These are phyloP conservation scores for Sideroxylon spinosum DNA, from an alignment of 179 eudicot species.

Conservation along the genomic window DNA sequence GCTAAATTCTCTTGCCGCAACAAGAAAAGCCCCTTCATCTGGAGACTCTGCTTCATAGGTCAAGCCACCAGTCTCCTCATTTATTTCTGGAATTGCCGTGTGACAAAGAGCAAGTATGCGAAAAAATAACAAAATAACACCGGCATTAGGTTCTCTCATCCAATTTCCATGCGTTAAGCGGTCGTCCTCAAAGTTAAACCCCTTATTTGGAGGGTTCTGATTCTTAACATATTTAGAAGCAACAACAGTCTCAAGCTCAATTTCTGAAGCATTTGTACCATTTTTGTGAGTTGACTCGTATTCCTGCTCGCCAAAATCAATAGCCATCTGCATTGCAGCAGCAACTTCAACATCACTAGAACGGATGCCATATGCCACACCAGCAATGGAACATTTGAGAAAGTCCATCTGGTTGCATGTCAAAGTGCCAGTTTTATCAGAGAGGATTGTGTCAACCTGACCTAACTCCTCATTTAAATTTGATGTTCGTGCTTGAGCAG, in stretches of 20 bases:
- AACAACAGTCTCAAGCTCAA: conserved; percentile 24
- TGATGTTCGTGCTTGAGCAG: conserved; percentile 46
- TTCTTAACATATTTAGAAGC: conserved; percentile 17
- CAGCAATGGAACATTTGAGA: conserved; percentile 50
- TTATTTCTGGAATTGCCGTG: conserved; percentile 33
- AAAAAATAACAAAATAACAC: conserved; percentile 28
- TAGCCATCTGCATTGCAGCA: conserved; percentile 29
- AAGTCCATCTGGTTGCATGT: conserved; percentile 55
- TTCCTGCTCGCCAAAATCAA: conserved; percentile 10
- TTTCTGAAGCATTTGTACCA: conserved; percentile 12
- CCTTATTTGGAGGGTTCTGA: conserved; percentile 23
- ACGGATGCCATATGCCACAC: conserved; percentile 32
- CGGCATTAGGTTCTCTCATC: conserved; percentile 33
- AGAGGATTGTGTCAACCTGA: conserved; percentile 49
- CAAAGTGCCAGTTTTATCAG: conserved; percentile 52
- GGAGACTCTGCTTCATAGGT: conserved; percentile 54
- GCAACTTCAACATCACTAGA: conserved; percentile 41
- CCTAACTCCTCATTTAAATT: conserved; percentile 52
- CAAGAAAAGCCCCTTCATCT: conserved; percentile 46
- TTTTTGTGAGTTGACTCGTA: neutral
- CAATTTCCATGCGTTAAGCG: conserved; percentile 35
- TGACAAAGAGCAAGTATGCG: conserved; percentile 39
- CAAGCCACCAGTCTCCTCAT: conserved; percentile 31
- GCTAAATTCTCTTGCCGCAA: conserved; percentile 51
- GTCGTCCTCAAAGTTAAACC: conserved; percentile 38